Percentiles rank a stretch among this genome's conserved stretches.
Conservation (phyloP, 108 stramenopile genomes). For the Fragilaria radians region DNA sequence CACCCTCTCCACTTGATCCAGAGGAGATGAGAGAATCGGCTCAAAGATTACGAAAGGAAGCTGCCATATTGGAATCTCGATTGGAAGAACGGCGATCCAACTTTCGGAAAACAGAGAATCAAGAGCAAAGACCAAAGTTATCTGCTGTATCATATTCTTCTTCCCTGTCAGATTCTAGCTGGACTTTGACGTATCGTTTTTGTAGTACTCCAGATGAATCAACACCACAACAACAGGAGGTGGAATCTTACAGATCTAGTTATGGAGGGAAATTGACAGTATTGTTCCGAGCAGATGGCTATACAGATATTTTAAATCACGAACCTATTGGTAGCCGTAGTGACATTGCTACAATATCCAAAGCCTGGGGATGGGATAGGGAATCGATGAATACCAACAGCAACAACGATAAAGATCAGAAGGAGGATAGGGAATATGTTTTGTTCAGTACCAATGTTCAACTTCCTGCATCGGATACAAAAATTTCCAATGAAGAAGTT, state of each 20-base stretch:
- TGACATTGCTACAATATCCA: constrained; percentile 9
- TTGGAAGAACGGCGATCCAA: not conserved
- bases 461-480: constrained; percentile 10
- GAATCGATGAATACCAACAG: too few relatives aligned
- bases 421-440: constrained; percentile 22
- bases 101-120: not conserved
- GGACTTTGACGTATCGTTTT: constrained; percentile 30
- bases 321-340: not conserved
- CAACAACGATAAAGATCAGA: too few relatives aligned
- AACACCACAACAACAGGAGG: constrained; percentile 4
- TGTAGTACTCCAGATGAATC: constrained; percentile 18
- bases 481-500: not conserved
- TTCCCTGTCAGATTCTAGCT: not conserved
- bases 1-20: constrained; percentile 2
- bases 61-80: not conserved
- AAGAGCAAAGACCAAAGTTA: too few relatives aligned
- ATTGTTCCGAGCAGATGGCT: constrained; percentile 26
- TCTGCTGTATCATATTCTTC: not conserved
- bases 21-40: not conserved
- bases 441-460: constrained; percentile 26
- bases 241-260: too few relatives aligned
- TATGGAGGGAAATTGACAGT: constrained; percentile 25
- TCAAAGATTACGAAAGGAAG: constrained; percentile 7
- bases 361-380: constrained; percentile 43
- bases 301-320: constrained; percentile 16